phyloP scores from a whole-genome alignment of 2,329 filamentous ascomycete genomes.

The Penicillium sp. region DNA sequence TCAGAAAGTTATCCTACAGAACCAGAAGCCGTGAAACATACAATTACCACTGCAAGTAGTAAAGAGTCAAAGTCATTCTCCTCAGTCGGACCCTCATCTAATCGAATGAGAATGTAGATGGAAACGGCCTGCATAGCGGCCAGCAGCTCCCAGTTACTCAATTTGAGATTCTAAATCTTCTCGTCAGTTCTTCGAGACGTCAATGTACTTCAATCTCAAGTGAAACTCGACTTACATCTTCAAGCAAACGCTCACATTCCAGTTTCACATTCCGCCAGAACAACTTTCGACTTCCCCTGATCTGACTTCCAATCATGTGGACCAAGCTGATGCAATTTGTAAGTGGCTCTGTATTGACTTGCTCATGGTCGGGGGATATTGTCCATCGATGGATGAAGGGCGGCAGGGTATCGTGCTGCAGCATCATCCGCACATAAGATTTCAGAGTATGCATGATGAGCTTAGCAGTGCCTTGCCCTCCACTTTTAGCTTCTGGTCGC shows the following conservation, averaged over 20 bases:
- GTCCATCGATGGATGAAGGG: slow-evolving; percentile 46
- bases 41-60: slow-evolving; percentile 38
- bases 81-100: slow-evolving; percentile 49
- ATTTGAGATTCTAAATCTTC: slow-evolving; percentile 26
- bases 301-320: slow-evolving; percentile 40
- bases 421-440: slow-evolving; percentile 48
- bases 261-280: slow-evolving; percentile 49
- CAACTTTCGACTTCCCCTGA: slow-evolving; percentile 40
- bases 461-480: slow-evolving; percentile 36
- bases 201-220: background rate
- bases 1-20: background rate
- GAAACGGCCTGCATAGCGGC: slow-evolving; percentile 48
- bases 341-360: slow-evolving; percentile 37
- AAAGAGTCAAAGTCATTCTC: slow-evolving; percentile 46
- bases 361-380: slow-evolving; percentile 25
- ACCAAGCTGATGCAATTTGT: slow-evolving; percentile 46
- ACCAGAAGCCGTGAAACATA: slow-evolving; percentile 24
- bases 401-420: slow-evolving; percentile 40
- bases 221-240: slow-evolving; percentile 34
- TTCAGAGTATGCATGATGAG: slow-evolving; percentile 46
- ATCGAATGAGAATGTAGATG: slow-evolving; percentile 46
- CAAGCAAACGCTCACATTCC: slow-evolving; percentile 45
- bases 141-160: slow-evolving; percentile 43
- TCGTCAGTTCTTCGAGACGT: background rate
- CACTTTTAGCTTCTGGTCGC: slow-evolving; percentile 26